phyloP scores from a whole-genome alignment of 768 basidiomycete genomes.

The Lentinula aciculospora region DNA sequence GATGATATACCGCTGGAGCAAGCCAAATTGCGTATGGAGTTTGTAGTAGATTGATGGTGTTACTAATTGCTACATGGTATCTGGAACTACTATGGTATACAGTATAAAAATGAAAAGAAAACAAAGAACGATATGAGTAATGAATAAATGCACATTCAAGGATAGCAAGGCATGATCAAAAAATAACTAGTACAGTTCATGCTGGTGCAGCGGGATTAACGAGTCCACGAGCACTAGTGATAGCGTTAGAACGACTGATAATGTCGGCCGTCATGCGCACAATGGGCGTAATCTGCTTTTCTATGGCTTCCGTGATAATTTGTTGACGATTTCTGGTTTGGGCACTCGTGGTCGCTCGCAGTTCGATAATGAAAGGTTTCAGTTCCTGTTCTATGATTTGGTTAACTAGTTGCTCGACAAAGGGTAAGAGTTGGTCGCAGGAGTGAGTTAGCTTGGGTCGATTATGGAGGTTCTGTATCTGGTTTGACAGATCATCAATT shows the following conservation, averaged over 20 bases:
- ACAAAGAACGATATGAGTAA: too few relatives aligned
- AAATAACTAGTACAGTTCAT: background rate
- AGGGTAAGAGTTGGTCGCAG: background rate
- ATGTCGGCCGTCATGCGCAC: background rate
- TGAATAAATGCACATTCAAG: too few relatives aligned
- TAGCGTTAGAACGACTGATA: background rate
- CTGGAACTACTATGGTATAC: background rate
- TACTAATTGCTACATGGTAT: background rate
- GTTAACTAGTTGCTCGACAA: background rate
- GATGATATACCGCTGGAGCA: conserved; percentile 20
- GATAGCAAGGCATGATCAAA: too few relatives aligned
- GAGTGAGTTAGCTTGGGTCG: background rate
- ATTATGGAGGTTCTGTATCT: conserved; percentile 2
- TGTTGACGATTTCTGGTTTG: background rate
- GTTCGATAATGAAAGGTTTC: background rate
- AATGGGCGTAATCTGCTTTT: background rate
- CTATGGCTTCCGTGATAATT: background rate
- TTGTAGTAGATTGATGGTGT: too few relatives aligned
- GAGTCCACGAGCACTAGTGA: background rate
- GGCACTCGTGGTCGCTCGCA: background rate
- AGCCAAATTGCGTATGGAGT: background rate
- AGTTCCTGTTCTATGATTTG: background rate
- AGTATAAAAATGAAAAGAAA: background rate
- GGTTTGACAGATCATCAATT: background rate
- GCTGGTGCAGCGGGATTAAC: background rate